These are phyloP conservation scores for Sutorius eximius DNA, from an alignment of 1,284 basidiomycete species.

Conservation along the genomic window DNA sequence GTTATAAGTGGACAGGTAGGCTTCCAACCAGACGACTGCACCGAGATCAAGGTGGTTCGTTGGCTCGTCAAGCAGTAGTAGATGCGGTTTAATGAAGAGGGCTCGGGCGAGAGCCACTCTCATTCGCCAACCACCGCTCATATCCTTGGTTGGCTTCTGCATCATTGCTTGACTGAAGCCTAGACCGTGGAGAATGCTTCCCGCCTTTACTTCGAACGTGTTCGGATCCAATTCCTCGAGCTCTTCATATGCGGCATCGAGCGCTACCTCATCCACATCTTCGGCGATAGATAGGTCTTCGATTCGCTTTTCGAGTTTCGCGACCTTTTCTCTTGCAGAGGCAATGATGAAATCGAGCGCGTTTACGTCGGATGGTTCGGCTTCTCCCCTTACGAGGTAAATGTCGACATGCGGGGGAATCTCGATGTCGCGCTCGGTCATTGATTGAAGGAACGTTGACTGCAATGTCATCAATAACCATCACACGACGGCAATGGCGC, in stretches of 20 bases:
- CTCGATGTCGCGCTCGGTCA: constrained; percentile 91
- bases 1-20: constrained; percentile 96
- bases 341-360: constrained; percentile 95
- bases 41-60: constrained; percentile 93
- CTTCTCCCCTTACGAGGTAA: constrained; percentile 95
- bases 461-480: constrained; percentile 27
- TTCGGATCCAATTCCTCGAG: constrained; percentile 95
- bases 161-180: constrained; percentile 93
- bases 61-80: constrained; percentile 88
- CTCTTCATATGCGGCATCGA: constrained; percentile 91
- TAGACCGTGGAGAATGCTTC: constrained; percentile 94
- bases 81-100: constrained; percentile 94
- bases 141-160: constrained; percentile 95
- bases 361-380: constrained; percentile 94
- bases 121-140: constrained; percentile 99
- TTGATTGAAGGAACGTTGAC: constrained; percentile 71
- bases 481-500: background rate
- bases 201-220: constrained; percentile 96
- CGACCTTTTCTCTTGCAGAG: constrained; percentile 93
- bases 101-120: constrained; percentile 95
- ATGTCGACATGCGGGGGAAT: constrained; percentile 97
- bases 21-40: constrained; percentile 98
- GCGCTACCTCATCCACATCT: constrained; percentile 82
- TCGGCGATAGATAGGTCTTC: constrained; percentile 93
- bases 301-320: constrained; percentile 91